phyloP scores from a whole-genome alignment of 1,284 basidiomycete species.

The Sanguinoderma infundibulare region DNA sequence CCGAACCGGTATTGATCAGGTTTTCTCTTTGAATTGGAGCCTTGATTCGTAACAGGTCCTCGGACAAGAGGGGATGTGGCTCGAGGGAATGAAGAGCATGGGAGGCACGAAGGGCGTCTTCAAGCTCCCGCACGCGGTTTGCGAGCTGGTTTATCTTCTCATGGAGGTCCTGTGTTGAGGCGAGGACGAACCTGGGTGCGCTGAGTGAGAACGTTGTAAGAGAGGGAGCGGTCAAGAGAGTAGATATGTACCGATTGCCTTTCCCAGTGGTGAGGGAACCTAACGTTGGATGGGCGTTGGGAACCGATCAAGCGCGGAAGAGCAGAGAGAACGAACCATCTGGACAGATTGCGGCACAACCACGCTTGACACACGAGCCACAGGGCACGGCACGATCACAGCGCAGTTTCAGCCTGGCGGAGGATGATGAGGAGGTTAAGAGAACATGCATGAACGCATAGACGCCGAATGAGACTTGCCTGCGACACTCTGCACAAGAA shows the following conservation, averaged over 20 bases:
- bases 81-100: conserved; percentile 66
- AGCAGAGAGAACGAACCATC: conserved; percentile 43
- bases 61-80: conserved; percentile 65
- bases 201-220: conserved; percentile 23
- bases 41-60: conserved; percentile 73
- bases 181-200: conserved; percentile 70
- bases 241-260: conserved; percentile 66
- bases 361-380: conserved; percentile 67
- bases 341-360: conserved; percentile 75
- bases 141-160: conserved; percentile 80
- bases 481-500: conserved; percentile 78
- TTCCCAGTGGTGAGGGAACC: conserved; percentile 80
- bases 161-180: conserved; percentile 81
- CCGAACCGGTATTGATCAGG: conserved; percentile 25
- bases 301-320: conserved; percentile 6
- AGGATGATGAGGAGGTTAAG: background rate
- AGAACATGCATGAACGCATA: conserved; percentile 3
- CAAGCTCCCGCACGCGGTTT: conserved; percentile 76
- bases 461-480: conserved; percentile 42
- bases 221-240: background rate
- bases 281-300: conserved; percentile 21
- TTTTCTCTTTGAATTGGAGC: conserved; percentile 71
- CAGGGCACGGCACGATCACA: conserved; percentile 76
- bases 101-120: conserved; percentile 66
- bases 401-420: conserved; percentile 66